Percentiles rank a stretch among this genome's conserved stretches.
These are phyloP conservation scores for Tripterygium wilfordii DNA, from an alignment of 177 flowering plant genomes.

Conservation along the genomic window DNA sequence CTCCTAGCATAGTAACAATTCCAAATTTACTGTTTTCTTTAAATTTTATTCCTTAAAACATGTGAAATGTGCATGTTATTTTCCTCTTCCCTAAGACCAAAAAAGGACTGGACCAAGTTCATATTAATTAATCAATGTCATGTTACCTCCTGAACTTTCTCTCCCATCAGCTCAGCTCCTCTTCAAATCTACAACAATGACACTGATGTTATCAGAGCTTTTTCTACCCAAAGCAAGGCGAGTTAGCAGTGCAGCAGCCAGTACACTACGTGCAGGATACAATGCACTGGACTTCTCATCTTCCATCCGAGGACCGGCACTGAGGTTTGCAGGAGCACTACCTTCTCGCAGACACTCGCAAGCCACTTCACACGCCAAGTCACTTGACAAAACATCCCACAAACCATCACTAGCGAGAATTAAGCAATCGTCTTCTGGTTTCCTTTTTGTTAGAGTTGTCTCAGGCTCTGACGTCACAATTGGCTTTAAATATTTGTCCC, in stretches of 20 bases:
- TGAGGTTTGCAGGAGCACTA: conserved; percentile 3
- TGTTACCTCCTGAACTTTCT: too few relatives aligned
- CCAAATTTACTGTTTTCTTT: too few relatives aligned
- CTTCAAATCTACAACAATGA: conserved; percentile 52
- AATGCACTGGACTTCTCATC: conserved; percentile 7
- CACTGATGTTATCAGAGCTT: conserved; percentile 55
- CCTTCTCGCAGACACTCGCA: conserved; percentile 32
- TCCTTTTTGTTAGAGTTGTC: conserved; percentile 35
- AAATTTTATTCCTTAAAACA: neutral
- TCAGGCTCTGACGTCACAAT: conserved; percentile 59
- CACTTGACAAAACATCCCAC: conserved; percentile 61
- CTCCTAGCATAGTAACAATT: neutral
- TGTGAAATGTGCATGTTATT: too few relatives aligned
- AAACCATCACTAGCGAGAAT: conserved; percentile 72
- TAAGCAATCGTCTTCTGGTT: conserved; percentile 46
- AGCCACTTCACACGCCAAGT: conserved; percentile 44
- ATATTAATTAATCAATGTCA: too few relatives aligned
- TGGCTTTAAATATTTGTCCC: conserved; percentile 50
- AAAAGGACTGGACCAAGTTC: neutral
- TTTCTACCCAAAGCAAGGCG: conserved; percentile 52
- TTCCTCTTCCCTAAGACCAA: neutral
- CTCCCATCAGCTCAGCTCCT: conserved; percentile 5
- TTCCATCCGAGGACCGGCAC: conserved; percentile 7
- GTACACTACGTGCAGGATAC: conserved; percentile 24
- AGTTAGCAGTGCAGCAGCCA: conserved; percentile 56